phyloP scores from a whole-genome alignment of 192 early-diverging fungal species.

The Coemansia sp. region DNA sequence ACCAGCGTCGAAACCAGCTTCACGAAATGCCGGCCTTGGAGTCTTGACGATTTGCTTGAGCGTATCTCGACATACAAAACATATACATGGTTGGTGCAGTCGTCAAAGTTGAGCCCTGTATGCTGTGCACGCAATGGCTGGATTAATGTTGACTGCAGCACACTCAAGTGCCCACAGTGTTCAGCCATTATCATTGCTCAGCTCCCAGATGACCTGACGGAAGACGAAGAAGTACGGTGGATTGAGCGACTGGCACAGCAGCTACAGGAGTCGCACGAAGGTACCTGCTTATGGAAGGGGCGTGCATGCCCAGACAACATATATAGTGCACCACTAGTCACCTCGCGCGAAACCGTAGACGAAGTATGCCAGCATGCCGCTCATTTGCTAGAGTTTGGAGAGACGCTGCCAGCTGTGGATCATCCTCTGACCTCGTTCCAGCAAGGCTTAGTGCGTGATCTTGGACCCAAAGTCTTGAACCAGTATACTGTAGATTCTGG shows the following conservation, averaged over 20 bases:
- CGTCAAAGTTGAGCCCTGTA: conserved; percentile 37
- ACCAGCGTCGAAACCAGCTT: conserved; percentile 1
- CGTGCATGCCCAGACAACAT: conserved; percentile 27
- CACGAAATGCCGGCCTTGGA: conserved; percentile 50
- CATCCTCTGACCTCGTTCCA: conserved; percentile 48
- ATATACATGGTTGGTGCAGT: conserved; percentile 50
- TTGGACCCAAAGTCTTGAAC: conserved; percentile 4
- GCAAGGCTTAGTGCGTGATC: conserved; percentile 26
- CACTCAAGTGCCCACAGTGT: conserved; percentile 43
- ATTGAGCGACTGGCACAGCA: conserved; percentile 37
- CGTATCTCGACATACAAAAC: conserved; percentile 51
- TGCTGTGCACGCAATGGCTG: conserved; percentile 51
- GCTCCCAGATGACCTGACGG: conserved; percentile 34
- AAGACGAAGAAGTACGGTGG: conserved; percentile 36
- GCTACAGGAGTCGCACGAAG: conserved; percentile 44
- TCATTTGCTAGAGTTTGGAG: conserved; percentile 19
- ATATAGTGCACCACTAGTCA: conserved; percentile 36
- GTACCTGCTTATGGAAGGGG: conserved; percentile 40
- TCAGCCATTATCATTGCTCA: conserved; percentile 42
- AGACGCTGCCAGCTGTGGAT: conserved; percentile 16
- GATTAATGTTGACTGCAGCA: conserved; percentile 48
- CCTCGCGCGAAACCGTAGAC: conserved; percentile 35
- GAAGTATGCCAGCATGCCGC: conserved; percentile 37
- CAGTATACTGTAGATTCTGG: background rate
- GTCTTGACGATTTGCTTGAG: conserved; percentile 39